These are phyloP conservation scores for Tricladium varicosporioides DNA, from an alignment of 2,329 filamentous ascomycete genomes.

Conservation along the genomic window DNA sequence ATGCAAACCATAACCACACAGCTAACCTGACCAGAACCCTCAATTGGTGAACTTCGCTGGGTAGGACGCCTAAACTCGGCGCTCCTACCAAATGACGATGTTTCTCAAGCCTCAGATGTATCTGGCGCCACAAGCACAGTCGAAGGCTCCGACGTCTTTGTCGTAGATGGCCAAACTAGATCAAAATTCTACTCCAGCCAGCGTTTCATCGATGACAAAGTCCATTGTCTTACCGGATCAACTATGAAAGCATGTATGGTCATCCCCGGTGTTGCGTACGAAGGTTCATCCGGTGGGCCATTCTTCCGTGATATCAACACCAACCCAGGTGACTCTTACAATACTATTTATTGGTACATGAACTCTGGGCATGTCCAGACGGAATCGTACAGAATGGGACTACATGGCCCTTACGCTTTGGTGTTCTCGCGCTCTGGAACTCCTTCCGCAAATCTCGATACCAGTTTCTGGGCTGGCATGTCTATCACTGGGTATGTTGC, in stretches of 20 bases:
- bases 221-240: slow-evolving; percentile 58
- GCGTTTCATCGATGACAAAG: slow-evolving; percentile 67
- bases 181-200: slow-evolving; percentile 70
- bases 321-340: slow-evolving; percentile 59
- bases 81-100: slow-evolving; percentile 50
- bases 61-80: slow-evolving; percentile 57
- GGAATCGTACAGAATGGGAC: slow-evolving; percentile 58
- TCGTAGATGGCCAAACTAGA: slow-evolving; percentile 60
- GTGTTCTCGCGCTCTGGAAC: slow-evolving; percentile 57
- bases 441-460: slow-evolving; percentile 47
- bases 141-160: slow-evolving; percentile 58
- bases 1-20: no score
- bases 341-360: slow-evolving; percentile 58
- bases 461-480: slow-evolving; percentile 58
- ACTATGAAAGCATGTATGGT: slow-evolving; percentile 60
- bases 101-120: slow-evolving; percentile 55
- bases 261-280: slow-evolving; percentile 49
- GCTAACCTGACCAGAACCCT: slow-evolving; percentile 39
- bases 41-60: slow-evolving; percentile 60
- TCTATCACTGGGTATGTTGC: slow-evolving; percentile 57
- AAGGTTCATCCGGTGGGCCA: slow-evolving; percentile 63
- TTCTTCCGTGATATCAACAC: slow-evolving; percentile 56
- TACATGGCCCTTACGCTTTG: slow-evolving; percentile 65
- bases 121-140: slow-evolving; percentile 47
- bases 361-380: slow-evolving; percentile 64